These are phyloP conservation scores for Albifimbria verrucaria DNA, from an alignment of 2,329 filamentous ascomycete genomes.

Conservation along the genomic window DNA sequence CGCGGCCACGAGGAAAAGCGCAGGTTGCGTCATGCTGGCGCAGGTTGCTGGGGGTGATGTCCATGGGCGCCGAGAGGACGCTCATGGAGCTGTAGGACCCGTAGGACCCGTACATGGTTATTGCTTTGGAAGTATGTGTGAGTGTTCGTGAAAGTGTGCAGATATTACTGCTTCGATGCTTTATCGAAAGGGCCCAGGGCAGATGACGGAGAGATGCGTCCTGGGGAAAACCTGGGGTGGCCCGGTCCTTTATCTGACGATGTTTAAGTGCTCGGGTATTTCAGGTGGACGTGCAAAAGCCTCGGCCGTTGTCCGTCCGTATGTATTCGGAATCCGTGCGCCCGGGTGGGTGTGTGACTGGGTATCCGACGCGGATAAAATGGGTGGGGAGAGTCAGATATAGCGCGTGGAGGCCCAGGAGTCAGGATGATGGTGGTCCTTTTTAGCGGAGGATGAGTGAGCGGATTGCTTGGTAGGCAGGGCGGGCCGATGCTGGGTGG, in stretches of 20 bases:
- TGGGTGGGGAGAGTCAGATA: too few relatives aligned
- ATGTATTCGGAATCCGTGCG: conserved; percentile 5
- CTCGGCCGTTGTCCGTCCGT: conserved; percentile 8
- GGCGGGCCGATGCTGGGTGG: too few relatives aligned
- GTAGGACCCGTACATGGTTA: conserved; percentile 48
- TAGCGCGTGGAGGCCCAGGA: too few relatives aligned
- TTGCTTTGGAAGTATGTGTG: conserved; percentile 10
- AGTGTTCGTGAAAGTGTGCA: background rate
- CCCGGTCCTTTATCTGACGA: background rate
- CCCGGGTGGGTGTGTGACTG: background rate
- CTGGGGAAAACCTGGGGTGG: conserved; percentile 1
- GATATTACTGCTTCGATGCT: background rate
- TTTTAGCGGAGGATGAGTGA: too few relatives aligned
- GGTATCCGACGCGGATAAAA: background rate
- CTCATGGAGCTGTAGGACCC: conserved; percentile 49
- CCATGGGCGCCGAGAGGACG: conserved; percentile 40
- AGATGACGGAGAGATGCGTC: background rate
- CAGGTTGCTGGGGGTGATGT: conserved; percentile 40
- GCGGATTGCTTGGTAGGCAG: too few relatives aligned
- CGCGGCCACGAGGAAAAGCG: conserved; percentile 58
- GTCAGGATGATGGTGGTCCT: too few relatives aligned
- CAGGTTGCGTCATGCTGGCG: conserved; percentile 41
- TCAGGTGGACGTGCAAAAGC: background rate
- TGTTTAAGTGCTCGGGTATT: background rate
- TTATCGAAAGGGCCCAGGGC: background rate